Evolutionary conservation across 306 rosid genomes (phyloP).

Genomic region (Luffa aegyptiaca): DNA sequence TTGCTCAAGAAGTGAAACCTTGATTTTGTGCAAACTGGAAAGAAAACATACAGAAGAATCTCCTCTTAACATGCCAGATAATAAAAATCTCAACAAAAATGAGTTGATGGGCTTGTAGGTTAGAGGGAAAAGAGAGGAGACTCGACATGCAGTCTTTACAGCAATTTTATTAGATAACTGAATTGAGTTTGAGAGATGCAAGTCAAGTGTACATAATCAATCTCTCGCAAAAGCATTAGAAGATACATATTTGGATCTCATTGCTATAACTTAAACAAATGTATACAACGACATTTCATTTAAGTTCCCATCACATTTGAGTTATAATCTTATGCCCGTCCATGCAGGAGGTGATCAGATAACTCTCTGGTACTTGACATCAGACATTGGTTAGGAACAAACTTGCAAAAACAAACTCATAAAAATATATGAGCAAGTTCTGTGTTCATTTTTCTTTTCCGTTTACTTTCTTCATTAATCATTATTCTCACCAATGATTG

Average conservation of each 20-base stretch:
- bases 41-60: conserved; percentile 1
- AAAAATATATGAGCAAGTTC: neutral
- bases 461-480: neutral
- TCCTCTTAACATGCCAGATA: neutral
- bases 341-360: neutral
- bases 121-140: neutral
- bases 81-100: neutral
- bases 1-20: conserved; percentile 58
- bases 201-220: neutral
- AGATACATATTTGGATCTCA: neutral
- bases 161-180: neutral
- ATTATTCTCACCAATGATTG: neutral
- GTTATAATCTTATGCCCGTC: neutral
- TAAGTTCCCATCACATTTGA: neutral
- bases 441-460: neutral
- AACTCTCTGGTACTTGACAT: neutral
- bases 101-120: neutral
- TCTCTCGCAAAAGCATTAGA: neutral
- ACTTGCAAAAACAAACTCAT: neutral
- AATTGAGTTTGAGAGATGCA: neutral
- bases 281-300: neutral
- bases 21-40: conserved; percentile 71
- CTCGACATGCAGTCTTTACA: neutral
- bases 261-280: neutral
- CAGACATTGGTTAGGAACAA: neutral